Evolutionary conservation across 129 eudicot species (phyloP).

Genomic region (carrot (Daucus carota)): DNA sequence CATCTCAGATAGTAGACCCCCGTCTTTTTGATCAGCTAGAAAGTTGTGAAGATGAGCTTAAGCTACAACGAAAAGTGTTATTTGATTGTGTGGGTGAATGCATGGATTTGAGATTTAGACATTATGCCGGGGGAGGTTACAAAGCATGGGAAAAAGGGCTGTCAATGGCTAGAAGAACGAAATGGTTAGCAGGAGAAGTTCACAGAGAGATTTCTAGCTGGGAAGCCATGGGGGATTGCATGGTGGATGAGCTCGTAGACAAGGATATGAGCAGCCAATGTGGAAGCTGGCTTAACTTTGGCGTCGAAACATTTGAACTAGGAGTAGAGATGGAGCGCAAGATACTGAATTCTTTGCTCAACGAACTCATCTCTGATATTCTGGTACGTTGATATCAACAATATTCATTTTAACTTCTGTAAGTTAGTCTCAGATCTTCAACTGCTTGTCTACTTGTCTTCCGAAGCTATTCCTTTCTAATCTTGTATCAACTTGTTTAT

Average conservation of each 20-base stretch:
- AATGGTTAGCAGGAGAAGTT: slow-evolving; percentile 52
- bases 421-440: neutral
- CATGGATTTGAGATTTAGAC: slow-evolving; percentile 44
- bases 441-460: neutral
- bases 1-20: slow-evolving; percentile 48
- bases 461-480: neutral
- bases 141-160: slow-evolving; percentile 10
- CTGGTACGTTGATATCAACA: neutral
- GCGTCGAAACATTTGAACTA: slow-evolving; percentile 47
- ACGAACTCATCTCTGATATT: slow-evolving; percentile 65
- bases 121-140: neutral
- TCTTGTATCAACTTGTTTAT: neutral
- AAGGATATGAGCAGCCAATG: slow-evolving; percentile 62
- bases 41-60: slow-evolving; percentile 19
- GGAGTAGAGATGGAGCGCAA: slow-evolving; percentile 59
- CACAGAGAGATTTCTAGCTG: slow-evolving; percentile 50
- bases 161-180: slow-evolving; percentile 23
- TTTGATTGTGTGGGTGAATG: slow-evolving; percentile 78
- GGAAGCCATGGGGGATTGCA: slow-evolving; percentile 51
- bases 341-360: slow-evolving; percentile 54
- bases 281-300: slow-evolving; percentile 71
- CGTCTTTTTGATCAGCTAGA: slow-evolving; percentile 59
- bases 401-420: slow-evolving; percentile 15
- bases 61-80: slow-evolving; percentile 38
- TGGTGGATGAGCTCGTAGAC: slow-evolving; percentile 90